A percentile compares a stretch with the other conserved stretches of the same genome.
phyloP scores from a whole-genome alignment of 768 basidiomycete species.

The Coprinellus aureogranulatus region DNA sequence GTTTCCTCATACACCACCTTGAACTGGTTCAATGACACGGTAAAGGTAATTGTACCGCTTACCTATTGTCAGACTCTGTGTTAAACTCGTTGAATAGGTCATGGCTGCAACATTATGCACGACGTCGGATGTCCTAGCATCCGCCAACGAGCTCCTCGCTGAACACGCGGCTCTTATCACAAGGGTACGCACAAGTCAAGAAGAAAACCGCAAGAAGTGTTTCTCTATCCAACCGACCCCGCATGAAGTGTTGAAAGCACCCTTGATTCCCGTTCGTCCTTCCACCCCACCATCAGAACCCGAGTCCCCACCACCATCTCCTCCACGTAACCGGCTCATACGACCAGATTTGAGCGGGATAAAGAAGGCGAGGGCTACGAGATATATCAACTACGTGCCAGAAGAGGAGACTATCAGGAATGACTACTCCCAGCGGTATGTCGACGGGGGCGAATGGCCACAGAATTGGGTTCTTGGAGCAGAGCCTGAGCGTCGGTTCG shows the following conservation, averaged over 20 bases:
- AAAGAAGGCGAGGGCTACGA: constrained; percentile 67
- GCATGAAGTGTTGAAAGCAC: constrained; percentile 51
- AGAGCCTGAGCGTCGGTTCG: constrained; percentile 82
- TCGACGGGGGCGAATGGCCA: constrained; percentile 89
- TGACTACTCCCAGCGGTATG: constrained; percentile 89
- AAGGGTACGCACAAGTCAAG: constrained; percentile 55
- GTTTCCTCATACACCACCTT: too few species aligned
- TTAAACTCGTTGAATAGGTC: neutral
- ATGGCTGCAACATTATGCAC: constrained; percentile 12
- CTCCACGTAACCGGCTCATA: constrained; percentile 23
- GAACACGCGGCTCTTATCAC: constrained; percentile 58
- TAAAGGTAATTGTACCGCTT: too few species aligned
- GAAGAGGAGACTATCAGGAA: constrained; percentile 97
- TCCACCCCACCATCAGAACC: constrained; percentile 48
- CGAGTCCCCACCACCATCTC: constrained; percentile 47
- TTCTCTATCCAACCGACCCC: constrained; percentile 56
- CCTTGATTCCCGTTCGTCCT: constrained; percentile 57
- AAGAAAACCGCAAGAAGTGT: constrained; percentile 54
- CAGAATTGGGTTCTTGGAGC: constrained; percentile 92
- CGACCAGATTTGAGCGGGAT: constrained; percentile 52
- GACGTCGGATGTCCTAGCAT: constrained; percentile 51
- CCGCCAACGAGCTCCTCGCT: constrained; percentile 65
- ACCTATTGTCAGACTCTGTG: too few species aligned
- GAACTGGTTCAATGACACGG: too few species aligned
- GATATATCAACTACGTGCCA: constrained; percentile 80